Evolutionary conservation across 2,329 filamentous ascomycete species (phyloP), one percentile per base, ranked within the genome.

Genomic region (Aspergillus brasiliensis): DNA sequence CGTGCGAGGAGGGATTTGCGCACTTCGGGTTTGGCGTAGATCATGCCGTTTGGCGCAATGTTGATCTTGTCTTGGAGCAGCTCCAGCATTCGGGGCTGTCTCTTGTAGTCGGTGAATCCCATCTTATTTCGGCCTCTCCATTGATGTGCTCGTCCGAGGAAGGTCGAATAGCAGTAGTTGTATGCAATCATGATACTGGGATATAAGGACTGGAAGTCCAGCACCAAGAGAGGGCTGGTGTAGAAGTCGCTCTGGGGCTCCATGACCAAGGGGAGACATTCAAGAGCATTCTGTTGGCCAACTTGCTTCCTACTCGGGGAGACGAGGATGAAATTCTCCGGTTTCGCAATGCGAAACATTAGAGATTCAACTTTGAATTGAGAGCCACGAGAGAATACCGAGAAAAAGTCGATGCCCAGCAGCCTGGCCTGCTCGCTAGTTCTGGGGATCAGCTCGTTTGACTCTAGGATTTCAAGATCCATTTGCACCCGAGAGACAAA

Each of bases 171-270:
- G 78, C 95, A 99, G 73, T 97, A 95, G 71, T 99, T 99, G 80
- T 99, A 98, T 0, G 95, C 95, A 71, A 99, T 98, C 92, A 99
- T 97, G 61, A 98, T 89, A 75, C 93, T 97, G 0, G 95, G 95
- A 66, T 99, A 99, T 51, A 99, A 79, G 61, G 92, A 96, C 71
- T 98, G 94, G 64, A 99, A 99, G 76, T 99, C 95, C 6, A 99
- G 82, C 0, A 99, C 95, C 3, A 99, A 73, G 0, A 99, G 74
- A 0, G 95, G 95, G 62, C 91, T 95, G 58, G 82, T 92, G 76
- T 99, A 99, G 72, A 99, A 97, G 6, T 88, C 91, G 66, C 93
- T 97, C 69, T 95, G 92, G 0, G 95, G 95, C 71, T 99, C 95
- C 93, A 99, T 97, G 42, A 99, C 95, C 11, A 99, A 81, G 0